Evolutionary conservation across 164 flowering plant species (phyloP), one percentile per base, ranked within the genome.

Genomic region (Piper betle): DNA sequence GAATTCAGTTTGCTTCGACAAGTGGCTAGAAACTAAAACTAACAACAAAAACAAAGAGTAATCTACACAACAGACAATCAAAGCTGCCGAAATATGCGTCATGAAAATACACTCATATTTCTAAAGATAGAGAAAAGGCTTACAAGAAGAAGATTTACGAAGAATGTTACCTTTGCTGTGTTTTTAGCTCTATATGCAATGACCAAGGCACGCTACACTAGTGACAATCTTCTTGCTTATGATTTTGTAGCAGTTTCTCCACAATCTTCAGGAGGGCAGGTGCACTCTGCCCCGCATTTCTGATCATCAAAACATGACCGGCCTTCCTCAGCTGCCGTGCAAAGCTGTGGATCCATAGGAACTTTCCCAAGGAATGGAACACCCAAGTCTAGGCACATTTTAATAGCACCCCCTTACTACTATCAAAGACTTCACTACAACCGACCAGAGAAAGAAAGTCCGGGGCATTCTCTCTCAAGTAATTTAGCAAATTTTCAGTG

Each of bases 291-390:
- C 4, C 66, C 37, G 41, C 92, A 85, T 60, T 77, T 77, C 65
- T 60, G 48, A 66, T 84, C 87, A 25, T 65, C 71, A 68, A 92
- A 89, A 78, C 93, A 87, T 1, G 98, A 92, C 54, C 86, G 74
- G 10, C 98, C 96, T 77, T 89, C 93, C 67, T 92, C 96, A 5
- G 96, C 91, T 1, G 93, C 98, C 74, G 76, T 87, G 77, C 98
- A 79, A 16, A 92, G 84, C 71, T 81, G 85, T 0, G 96, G 98
- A 58, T 92, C 98, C 72, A 92, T 64, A 1, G 96, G 98, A 15
- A 92, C 96, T 70, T 83, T 92, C 18, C 96, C 98, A 18, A 92
- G 88, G 65, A 89, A 92, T 0, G 95, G 93, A 17, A 89, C 89
- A 0, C 71, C 84, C 96, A 84, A 87, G 41, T 89, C 96, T 41